A percentile compares a stretch with the other conserved stretches of the same genome.
Evolutionary conservation across 495 filamentous ascomycete species (phyloP).

Genomic region (Delitschia confertaspora): DNA sequence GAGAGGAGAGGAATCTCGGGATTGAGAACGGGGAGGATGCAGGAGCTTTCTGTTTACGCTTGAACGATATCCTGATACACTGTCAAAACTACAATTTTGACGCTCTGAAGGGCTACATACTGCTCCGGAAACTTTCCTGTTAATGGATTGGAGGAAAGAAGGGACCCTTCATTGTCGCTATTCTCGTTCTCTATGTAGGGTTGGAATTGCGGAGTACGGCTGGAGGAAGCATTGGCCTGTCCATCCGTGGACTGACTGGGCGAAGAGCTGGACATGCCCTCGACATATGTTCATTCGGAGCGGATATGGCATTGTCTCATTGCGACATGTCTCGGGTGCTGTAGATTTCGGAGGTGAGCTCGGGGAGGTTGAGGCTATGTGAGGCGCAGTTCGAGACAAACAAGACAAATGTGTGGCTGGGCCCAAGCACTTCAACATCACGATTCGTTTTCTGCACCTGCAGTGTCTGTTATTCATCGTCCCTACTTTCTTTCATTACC

Average conservation of each 20-base stretch:
- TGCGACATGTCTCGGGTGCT: no score
- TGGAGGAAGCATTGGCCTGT: constrained; percentile 33
- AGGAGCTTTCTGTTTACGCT: constrained; percentile 65
- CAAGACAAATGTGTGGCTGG: no score
- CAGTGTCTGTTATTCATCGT: no score
- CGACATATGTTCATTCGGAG: constrained; percentile 2
- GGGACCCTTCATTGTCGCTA: constrained; percentile 29
- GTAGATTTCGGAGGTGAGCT: no score
- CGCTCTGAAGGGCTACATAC: constrained; percentile 9
- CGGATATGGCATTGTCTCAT: no score
- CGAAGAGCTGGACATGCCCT: constrained; percentile 36
- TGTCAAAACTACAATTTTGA: not conserved
- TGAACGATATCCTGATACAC: constrained; percentile 75
- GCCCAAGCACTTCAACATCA: no score
- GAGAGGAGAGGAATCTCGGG: constrained; percentile 47
- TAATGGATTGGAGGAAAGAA: constrained; percentile 33
- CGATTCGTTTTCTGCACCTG: no score
- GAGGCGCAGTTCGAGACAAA: no score
- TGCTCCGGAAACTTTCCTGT: constrained; percentile 26
- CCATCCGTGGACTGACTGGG: constrained; percentile 28
- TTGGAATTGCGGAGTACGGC: constrained; percentile 23
- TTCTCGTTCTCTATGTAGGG: constrained; percentile 27
- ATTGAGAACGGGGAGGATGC: constrained; percentile 50
- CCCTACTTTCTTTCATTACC: no score
- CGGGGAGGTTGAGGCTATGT: no score